Base-by-base conservation (phyloP, 163 green algal genomes). In the Volvox carteri region DNA sequence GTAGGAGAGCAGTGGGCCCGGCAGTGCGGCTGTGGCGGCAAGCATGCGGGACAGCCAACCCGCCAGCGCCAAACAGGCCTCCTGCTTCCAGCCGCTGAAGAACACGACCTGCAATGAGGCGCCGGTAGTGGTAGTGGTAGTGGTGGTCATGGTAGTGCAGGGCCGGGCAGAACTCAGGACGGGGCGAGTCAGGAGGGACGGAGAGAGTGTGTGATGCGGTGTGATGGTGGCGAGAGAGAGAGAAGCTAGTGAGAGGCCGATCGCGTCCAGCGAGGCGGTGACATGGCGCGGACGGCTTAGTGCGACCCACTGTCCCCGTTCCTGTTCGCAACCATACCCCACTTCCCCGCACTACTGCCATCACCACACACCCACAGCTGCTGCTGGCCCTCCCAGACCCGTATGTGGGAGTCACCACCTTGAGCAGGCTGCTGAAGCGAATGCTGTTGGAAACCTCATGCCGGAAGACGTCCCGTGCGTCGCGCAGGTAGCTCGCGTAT, bases 1-100 rank as follows among this genome's bases (percentile, higher is more conserved):
- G 62, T 95, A 97, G 0, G 88, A 65, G 42, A 97, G 92, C 60
- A 97, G 92, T 33, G 80, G 72, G 48, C 80, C 81, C 19, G 73
- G 35, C 46, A 86, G 78, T 33, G 42, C 21, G 5, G 77, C 74
- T 23, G 90, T 60, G 14, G 74, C 50, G 16, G 33, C 11, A 33
- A 96, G 84, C 84, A 95, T 42, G 44, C 72, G 72, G 4, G 81
- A 74, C 9, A 91, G 54, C 67, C 86, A 90, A 18, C 72, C 84
- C 2, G 86, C 78, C 75, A 94, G 78, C 30, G 50, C 80, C 33
- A 94, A 81, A n/a, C 90, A 68, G 18, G 84, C 88, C 76, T 94
- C 90, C 78, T 90, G 86, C 80, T 94, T 94, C 88, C 90, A 93
- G 50, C 68, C 84, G 41, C 89, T 76, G 84, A 93, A 93, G 84